These are phyloP conservation scores for Dothideomycetidae sp. DNA, from an alignment of 2,329 filamentous ascomycete species.

Conservation along the genomic window DNA sequence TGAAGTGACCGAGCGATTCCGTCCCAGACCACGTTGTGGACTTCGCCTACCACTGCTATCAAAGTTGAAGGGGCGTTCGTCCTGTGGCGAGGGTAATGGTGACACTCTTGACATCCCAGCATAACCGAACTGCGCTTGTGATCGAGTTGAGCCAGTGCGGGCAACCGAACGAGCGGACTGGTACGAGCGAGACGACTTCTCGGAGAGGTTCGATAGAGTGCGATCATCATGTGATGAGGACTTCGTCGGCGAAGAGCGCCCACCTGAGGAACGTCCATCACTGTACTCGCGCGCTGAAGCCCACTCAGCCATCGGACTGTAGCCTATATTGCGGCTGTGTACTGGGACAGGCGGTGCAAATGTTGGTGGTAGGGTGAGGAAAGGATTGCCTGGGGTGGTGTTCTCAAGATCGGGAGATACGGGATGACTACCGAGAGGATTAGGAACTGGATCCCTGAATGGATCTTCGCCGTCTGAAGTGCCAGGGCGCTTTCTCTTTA, in stretches of 20 bases:
- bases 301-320: constrained; percentile 3
- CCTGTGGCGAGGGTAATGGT: constrained; percentile 16
- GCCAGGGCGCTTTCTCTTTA: neutral
- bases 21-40: neutral
- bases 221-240: constrained; percentile 33
- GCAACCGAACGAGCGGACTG: constrained; percentile 29
- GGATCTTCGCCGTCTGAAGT: constrained; percentile 22
- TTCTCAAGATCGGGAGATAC: constrained; percentile 16
- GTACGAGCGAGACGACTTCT: constrained; percentile 32
- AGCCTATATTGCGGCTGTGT: neutral
- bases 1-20: constrained; percentile 7
- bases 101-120: constrained; percentile 10
- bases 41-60: neutral
- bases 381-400: neutral
- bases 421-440: constrained; percentile 24
- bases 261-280: constrained; percentile 10
- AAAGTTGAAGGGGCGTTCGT: constrained; percentile 9
- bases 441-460: constrained; percentile 27
- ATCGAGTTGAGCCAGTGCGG: constrained; percentile 32
- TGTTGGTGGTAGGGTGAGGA: constrained; percentile 4
- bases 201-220: constrained; percentile 42
- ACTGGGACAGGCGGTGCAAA: constrained; percentile 1
- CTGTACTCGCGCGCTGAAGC: constrained; percentile 5
- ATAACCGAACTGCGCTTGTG: constrained; percentile 15
- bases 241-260: constrained; percentile 35